phyloP scores from a whole-genome alignment of 805 yeast genomes.

The Candida fluviatilis region DNA sequence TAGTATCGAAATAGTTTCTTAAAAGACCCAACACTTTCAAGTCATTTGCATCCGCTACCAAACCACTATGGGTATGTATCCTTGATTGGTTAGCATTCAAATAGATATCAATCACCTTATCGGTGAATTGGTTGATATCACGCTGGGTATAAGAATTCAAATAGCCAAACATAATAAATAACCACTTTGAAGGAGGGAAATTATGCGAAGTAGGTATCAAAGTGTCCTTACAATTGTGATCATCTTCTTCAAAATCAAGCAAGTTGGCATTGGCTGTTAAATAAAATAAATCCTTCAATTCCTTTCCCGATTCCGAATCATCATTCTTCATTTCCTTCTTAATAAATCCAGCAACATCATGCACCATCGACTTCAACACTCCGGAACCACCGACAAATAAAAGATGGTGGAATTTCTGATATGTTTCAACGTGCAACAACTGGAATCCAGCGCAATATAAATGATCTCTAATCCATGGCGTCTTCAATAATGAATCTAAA shows the following conservation, averaged over 20 bases:
- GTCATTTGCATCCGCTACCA: slow-evolving; percentile 7
- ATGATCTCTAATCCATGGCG: slow-evolving; percentile 29
- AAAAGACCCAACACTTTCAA: slow-evolving; percentile 14
- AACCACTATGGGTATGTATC: slow-evolving; percentile 9
- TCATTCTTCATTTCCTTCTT: slow-evolving; percentile 20
- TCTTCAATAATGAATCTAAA: slow-evolving; percentile 9
- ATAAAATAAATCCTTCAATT: slow-evolving; percentile 19
- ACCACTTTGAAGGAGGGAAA: slow-evolving; percentile 12
- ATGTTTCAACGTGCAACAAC: slow-evolving; percentile 26
- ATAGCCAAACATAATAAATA: slow-evolving; percentile 20
- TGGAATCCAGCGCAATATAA: slow-evolving; percentile 33
- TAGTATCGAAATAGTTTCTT: slow-evolving; percentile 20
- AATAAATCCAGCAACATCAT: slow-evolving; percentile 29
- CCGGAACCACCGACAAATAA: slow-evolving; percentile 29
- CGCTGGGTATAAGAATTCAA: slow-evolving; percentile 18
- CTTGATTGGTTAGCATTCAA: slow-evolving; percentile 14
- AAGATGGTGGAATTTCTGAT: slow-evolving; percentile 26
- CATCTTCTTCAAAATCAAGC: slow-evolving; percentile 6
- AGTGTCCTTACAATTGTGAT: slow-evolving; percentile 6
- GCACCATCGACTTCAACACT: slow-evolving; percentile 27
- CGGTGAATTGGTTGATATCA: slow-evolving; percentile 18
- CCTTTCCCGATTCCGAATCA: slow-evolving; percentile 11
- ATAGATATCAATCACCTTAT: slow-evolving; percentile 29
- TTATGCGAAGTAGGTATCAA: slow-evolving; percentile 13
- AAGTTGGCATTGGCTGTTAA: slow-evolving; percentile 13